Base-by-base conservation (phyloP, 495 filamentous ascomycete genomes). In the Amniculicola lignicola region DNA sequence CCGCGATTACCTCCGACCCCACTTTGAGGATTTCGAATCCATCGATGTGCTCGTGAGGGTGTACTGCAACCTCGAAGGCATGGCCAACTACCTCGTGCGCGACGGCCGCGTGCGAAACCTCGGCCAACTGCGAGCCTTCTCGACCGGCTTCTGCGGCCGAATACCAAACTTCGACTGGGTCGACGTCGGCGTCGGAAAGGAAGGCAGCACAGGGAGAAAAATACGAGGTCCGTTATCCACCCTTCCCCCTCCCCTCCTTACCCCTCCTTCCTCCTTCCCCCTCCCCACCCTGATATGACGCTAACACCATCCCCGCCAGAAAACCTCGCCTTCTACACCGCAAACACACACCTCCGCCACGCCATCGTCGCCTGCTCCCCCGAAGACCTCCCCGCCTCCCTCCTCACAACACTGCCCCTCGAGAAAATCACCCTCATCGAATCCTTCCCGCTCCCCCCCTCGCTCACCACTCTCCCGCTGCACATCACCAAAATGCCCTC, bases 11-110 rank as follows among this genome's bases (percentile, higher is more conserved):
- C 39, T 74, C 14, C 47, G 59, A 23, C 47, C 50, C 7, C 43
- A 70, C 1, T 57, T 59, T n/a, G 56, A 67, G 21, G 53, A 66
- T 42, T 42, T 64, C 24, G 61, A 68, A 5, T 55, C 63, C 3
- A 46, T 72, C 1, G 68, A 71, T 21, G 43, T 75, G 21, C 31
- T 71, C 16, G 68, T 71, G 25, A 68, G 70, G 36, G 68, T 70
- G 7, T 77, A 68, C 56, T 70, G 69, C 1, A 70, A 72, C 55
- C 50, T 71, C 1, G 65, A 70, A 29, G 67, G 69, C 7, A 54
- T 74, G 45, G 64, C 68, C 15, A 59, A 63, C 29, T 54, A 63
- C 4, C 63, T 69, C 14, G 54, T 64, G 2, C 69, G 65, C 35
- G 58, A 69, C 18, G 67, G 42, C 11, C 60, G 59, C 22, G 57